These are phyloP conservation scores for Gryganskiella cystojenkinii DNA, from an alignment of 192 early-diverging fungal species.

Conservation along the genomic window DNA sequence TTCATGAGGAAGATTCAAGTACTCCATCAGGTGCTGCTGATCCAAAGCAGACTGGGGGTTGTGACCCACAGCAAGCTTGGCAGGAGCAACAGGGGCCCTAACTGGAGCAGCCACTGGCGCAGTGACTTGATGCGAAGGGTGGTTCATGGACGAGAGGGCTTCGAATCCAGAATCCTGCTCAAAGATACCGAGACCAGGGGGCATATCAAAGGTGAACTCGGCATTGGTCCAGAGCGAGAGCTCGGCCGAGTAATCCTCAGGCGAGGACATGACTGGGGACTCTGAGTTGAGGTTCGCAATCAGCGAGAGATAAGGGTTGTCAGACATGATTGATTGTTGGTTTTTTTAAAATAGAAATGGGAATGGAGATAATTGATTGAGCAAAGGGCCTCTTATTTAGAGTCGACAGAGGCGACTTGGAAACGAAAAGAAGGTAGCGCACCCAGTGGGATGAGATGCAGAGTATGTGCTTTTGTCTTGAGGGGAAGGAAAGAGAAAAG, in stretches of 20 bases:
- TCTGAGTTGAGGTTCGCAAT: conserved; percentile 50
- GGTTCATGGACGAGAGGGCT: conserved; percentile 37
- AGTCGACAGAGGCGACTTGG: conserved; percentile 54
- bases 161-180: conserved; percentile 56
- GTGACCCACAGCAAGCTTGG: conserved; percentile 6
- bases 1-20: conserved; percentile 49
- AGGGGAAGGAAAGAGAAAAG: conserved; percentile 17
- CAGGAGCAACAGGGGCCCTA: neutral
- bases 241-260: conserved; percentile 73
- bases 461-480: conserved; percentile 15
- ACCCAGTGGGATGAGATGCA: conserved; percentile 53
- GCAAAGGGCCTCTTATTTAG: conserved; percentile 23
- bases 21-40: conserved; percentile 53
- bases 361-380: neutral
- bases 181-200: conserved; percentile 64
- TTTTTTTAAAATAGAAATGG: neutral
- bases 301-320: conserved; percentile 41
- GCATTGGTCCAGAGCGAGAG: conserved; percentile 75
- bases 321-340: conserved; percentile 15
- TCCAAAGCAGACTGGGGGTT: conserved; percentile 48
- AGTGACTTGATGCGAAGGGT: conserved; percentile 17
- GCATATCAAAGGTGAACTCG: conserved; percentile 76
- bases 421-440: conserved; percentile 3
- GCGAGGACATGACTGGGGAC: conserved; percentile 48
- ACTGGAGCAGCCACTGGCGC: conserved; percentile 1